Evolutionary conservation across 2,329 filamentous ascomycete genomes (phyloP).

Genomic region (Diaporthe aspalathi): DNA sequence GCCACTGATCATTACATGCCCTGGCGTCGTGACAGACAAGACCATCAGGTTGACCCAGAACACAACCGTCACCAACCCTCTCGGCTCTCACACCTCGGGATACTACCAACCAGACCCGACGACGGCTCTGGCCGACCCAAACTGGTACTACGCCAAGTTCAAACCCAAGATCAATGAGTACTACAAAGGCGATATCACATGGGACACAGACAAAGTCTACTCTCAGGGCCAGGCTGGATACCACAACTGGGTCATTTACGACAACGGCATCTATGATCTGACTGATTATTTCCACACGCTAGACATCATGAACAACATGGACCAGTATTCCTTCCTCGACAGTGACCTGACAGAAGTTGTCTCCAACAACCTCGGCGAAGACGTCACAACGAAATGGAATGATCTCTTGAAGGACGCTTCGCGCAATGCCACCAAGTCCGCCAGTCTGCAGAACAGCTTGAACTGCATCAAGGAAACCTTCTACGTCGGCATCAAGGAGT

Average conservation of each 20-base stretch:
- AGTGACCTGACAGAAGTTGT: slow-evolving; percentile 74
- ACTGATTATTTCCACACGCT: slow-evolving; percentile 91
- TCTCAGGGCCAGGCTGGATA: slow-evolving; percentile 73
- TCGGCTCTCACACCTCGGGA: slow-evolving; percentile 79
- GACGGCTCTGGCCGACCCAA: slow-evolving; percentile 68
- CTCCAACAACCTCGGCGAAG: slow-evolving; percentile 79
- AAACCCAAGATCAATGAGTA: slow-evolving; percentile 84
- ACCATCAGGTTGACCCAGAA: slow-evolving; percentile 72
- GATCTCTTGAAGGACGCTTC: slow-evolving; percentile 59
- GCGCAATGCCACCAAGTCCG: slow-evolving; percentile 62
- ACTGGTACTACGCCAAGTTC: slow-evolving; percentile 85
- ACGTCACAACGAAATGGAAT: slow-evolving; percentile 78
- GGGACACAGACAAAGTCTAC: slow-evolving; percentile 68
- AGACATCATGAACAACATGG: slow-evolving; percentile 64
- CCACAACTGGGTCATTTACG: slow-evolving; percentile 83
- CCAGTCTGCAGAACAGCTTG: slow-evolving; percentile 72
- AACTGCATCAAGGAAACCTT: slow-evolving; percentile 87
- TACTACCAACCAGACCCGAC: slow-evolving; percentile 63
- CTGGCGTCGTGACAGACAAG: slow-evolving; percentile 73
- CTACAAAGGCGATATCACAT: slow-evolving; percentile 89
- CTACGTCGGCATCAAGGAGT: slow-evolving; percentile 86
- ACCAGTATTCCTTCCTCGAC: slow-evolving; percentile 79
- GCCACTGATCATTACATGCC: slow-evolving; percentile 80
- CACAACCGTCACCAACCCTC: slow-evolving; percentile 65
- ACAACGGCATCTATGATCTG: slow-evolving; percentile 84